Percentiles rank a stretch among this genome's conserved stretches.
These are phyloP conservation scores for Thraustotheca clavata DNA, from an alignment of 352 stramenopile species.

Conservation along the genomic window DNA sequence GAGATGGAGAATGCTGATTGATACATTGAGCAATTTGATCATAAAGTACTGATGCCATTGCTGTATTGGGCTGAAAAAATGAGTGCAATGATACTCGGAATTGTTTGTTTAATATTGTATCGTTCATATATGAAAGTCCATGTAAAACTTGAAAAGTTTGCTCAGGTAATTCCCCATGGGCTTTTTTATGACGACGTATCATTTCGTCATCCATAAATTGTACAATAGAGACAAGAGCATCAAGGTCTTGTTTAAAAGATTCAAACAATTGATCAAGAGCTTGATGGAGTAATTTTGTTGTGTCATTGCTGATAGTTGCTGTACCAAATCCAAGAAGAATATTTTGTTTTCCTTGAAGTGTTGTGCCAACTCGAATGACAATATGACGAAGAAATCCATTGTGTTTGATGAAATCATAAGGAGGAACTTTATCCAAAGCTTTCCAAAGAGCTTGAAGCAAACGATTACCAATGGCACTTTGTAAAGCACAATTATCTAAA, in stretches of 20 bases:
- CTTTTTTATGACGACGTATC: conserved; percentile 30
- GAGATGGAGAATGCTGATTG: conserved; percentile 32
- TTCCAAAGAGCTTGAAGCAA: conserved; percentile 33
- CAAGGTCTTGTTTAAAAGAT: conserved; percentile 25
- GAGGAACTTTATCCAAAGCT: conserved; percentile 25
- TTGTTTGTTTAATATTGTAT: conserved; percentile 45
- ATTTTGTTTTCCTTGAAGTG: conserved; percentile 25
- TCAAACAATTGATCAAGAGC: conserved; percentile 30
- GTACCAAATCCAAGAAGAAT: conserved; percentile 65
- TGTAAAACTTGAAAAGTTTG: conserved; percentile 34
- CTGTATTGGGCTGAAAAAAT: conserved; percentile 75
- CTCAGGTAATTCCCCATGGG: neutral
- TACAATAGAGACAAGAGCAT: conserved; percentile 45
- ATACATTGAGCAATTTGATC: conserved; percentile 27
- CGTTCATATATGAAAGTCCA: conserved; percentile 37
- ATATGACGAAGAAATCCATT: conserved; percentile 58
- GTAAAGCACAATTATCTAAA: conserved; percentile 49
- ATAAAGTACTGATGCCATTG: conserved; percentile 49
- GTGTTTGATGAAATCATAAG: conserved; percentile 56
- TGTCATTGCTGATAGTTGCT: conserved; percentile 29
- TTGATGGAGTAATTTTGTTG: conserved; percentile 24
- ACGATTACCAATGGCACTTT: conserved; percentile 34
- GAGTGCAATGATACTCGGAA: conserved; percentile 66
- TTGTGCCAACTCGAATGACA: conserved; percentile 43
- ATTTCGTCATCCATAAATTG: conserved; percentile 54